phyloP scores from a whole-genome alignment of 306 rosid genomes.

The Mimosa pudica region DNA sequence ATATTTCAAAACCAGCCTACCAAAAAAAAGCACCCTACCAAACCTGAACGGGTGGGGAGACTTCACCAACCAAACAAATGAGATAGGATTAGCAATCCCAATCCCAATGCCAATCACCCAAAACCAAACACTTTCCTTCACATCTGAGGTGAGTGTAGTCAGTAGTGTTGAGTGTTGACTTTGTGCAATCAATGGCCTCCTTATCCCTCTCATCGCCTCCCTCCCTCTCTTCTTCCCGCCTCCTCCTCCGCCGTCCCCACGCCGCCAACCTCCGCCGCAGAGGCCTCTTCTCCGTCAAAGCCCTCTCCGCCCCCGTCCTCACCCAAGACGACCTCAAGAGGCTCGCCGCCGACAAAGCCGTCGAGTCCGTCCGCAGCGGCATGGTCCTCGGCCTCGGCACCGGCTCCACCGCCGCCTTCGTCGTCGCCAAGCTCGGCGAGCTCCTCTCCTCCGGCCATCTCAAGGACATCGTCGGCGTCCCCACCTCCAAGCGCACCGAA shows the following conservation, averaged over 20 bases:
- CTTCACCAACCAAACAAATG: not conserved
- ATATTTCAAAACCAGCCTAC: no score
- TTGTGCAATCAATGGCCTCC: slow-evolving; percentile 63
- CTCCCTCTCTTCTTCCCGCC: slow-evolving; percentile 55
- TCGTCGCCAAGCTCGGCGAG: slow-evolving; percentile 75
- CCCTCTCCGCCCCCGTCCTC: slow-evolving; percentile 60
- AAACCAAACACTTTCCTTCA: no score
- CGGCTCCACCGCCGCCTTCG: slow-evolving; percentile 91
- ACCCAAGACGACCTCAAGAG: slow-evolving; percentile 83
- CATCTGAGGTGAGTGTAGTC: no score
- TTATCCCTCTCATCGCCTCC: slow-evolving; percentile 59
- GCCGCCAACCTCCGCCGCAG: slow-evolving; percentile 47
- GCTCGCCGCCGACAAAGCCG: slow-evolving; percentile 88
- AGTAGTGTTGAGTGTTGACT: not conserved
- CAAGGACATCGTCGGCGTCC: slow-evolving; percentile 68
- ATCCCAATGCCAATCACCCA: no score
- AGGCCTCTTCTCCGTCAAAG: slow-evolving; percentile 45
- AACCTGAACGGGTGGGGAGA: no score
- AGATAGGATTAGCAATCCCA: not conserved
- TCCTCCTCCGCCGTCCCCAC: slow-evolving; percentile 53
- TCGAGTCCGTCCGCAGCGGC: slow-evolving; percentile 71
- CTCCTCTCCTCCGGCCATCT: slow-evolving; percentile 63
- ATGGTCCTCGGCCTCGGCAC: slow-evolving; percentile 95
- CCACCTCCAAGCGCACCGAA: slow-evolving; percentile 86
- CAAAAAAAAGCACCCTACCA: no score